These are phyloP conservation scores for Triticum turgidum DNA, from an alignment of 176 grass and related monocot species.

Conservation along the genomic window DNA sequence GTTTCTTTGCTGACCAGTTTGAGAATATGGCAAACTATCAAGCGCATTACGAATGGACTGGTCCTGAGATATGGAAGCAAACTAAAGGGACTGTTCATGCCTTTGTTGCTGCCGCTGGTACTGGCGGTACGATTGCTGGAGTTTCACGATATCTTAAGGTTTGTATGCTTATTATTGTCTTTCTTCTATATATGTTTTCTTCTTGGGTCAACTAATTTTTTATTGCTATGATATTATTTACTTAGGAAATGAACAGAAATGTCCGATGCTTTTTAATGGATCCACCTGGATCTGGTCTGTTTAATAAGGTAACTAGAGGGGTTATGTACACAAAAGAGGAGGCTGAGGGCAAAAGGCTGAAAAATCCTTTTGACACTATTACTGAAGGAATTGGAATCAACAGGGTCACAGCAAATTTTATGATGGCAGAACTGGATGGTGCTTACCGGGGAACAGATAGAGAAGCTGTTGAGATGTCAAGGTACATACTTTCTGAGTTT, in stretches of 20 bases:
- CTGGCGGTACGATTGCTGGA: slow-evolving; percentile 90
- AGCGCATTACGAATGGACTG: slow-evolving; percentile 93
- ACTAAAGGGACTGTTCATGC: slow-evolving; percentile 67
- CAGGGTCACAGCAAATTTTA: slow-evolving; percentile 86
- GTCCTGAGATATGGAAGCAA: slow-evolving; percentile 95
- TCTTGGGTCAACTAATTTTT: slow-evolving; percentile 8
- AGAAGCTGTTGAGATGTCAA: slow-evolving; percentile 98
- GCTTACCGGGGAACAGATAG: slow-evolving; percentile 79
- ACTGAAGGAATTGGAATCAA: slow-evolving; percentile 99
- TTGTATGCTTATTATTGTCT: slow-evolving; percentile 28
- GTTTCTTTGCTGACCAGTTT: slow-evolving; percentile 96
- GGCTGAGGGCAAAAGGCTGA: slow-evolving; percentile 88
- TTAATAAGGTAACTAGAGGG: slow-evolving; percentile 94
- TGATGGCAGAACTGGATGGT: slow-evolving; percentile 89
- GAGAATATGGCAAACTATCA: slow-evolving; percentile 93
- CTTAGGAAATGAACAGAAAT: slow-evolving; percentile 76
- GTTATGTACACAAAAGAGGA: slow-evolving; percentile 98
- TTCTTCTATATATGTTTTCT: slow-evolving; percentile 26
- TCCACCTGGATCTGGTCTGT: slow-evolving; percentile 86
- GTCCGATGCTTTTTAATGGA: slow-evolving; percentile 94
- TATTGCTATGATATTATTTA: slow-evolving; percentile 5
- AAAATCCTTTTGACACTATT: slow-evolving; percentile 94
- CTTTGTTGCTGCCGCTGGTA: slow-evolving; percentile 87
- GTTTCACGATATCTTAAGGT: slow-evolving; percentile 93
- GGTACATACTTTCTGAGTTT: slow-evolving; percentile 35